Conservation (phyloP, 1,139 yeast genomes). For the Suhomyces anneliseae region DNA sequence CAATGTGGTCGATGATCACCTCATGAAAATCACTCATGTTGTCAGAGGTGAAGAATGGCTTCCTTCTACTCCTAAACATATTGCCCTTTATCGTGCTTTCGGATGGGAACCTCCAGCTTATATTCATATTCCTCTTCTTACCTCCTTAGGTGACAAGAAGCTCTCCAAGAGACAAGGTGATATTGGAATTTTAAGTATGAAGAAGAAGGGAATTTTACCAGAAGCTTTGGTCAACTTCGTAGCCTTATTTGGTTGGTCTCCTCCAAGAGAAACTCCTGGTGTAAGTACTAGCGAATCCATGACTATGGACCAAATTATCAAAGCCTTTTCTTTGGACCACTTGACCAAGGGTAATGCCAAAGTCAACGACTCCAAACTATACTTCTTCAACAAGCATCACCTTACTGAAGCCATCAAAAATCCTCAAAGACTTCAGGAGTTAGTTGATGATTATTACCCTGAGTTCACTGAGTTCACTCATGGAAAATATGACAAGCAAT, state of each 20-base stretch:
- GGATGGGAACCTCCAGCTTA: conserved; percentile 84
- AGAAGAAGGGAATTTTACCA: conserved; percentile 67
- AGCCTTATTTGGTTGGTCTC: conserved; percentile 94
- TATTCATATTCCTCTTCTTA: conserved; percentile 86
- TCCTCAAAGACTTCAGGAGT: conserved; percentile 27
- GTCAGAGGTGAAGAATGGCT: conserved; percentile 98
- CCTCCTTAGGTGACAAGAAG: conserved; percentile 74
- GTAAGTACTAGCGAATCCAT: conserved; percentile 61
- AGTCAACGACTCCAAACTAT: conserved; percentile 75
- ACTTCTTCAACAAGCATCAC: conserved; percentile 73
- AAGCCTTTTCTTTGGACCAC: conserved; percentile 56
- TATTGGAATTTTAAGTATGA: conserved; percentile 62
- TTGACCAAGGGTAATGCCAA: conserved; percentile 93
- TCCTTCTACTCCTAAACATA: conserved; percentile 92
- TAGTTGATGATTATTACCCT: conserved; percentile 31
- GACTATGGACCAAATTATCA: conserved; percentile 52
- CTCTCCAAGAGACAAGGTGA: conserved; percentile 86
- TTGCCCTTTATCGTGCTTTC: conserved; percentile 81
- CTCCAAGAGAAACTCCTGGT: conserved; percentile 55
- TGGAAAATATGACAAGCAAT: conserved; percentile 19
- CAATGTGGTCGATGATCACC: conserved; percentile 90
- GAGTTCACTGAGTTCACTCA: conserved; percentile 11
- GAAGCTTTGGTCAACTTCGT: conserved; percentile 86
- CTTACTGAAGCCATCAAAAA: conserved; percentile 40
- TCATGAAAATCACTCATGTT: conserved; percentile 91